Base-by-base conservation (phyloP, 495 filamentous ascomycete species). In the Penicillium dipodomyicola region DNA sequence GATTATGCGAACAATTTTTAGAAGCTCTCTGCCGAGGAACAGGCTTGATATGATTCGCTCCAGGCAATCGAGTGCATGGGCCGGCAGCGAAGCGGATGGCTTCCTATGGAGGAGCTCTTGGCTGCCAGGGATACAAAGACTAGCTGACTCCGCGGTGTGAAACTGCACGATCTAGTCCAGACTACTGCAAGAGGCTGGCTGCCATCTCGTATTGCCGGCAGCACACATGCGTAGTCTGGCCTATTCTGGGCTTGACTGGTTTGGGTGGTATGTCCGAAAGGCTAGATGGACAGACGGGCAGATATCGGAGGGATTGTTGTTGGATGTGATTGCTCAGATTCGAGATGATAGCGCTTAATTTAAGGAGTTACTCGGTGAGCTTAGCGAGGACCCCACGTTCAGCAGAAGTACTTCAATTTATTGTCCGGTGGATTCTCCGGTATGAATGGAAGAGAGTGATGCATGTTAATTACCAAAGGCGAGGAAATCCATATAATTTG, bases 71-170 rank as follows among this genome's bases (percentile, higher is more conserved):
- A 41, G 37, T 49, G 45, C 42, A 30, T 48, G 12, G 11, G 35
- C 29, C 23, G 42, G 32, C 4, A 42, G 47, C 58, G 51, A 61
- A 64, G 49, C 58, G 54, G 61, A 61, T 49, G 49, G 20, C 33
- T 61, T 61, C 54, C 58, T 14, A 15, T n/a, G 14, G 17, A 17
- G 45, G 23, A 29, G 29, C 23, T 52, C 45, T 54, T 39, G 46
- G 52, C 52, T 43, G 23, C 20, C 23, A 23, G 43, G 45, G 32
- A 47, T 20, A 9, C 32, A 17, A 9, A n/a, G 29, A 22, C 33
- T 49, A 23, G 54, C 5, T 20, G 15, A 27, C 19, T 17, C 41
- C 20, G 29, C 15, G 22, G 6, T 48, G 43, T n/a, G 32, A 33
- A 32, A 44, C 54, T 61, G 59, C 54, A 61, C 35, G 44, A 54